phyloP scores from a whole-genome alignment of 306 rosid genomes.

The Hylodesmum podocarpum region DNA sequence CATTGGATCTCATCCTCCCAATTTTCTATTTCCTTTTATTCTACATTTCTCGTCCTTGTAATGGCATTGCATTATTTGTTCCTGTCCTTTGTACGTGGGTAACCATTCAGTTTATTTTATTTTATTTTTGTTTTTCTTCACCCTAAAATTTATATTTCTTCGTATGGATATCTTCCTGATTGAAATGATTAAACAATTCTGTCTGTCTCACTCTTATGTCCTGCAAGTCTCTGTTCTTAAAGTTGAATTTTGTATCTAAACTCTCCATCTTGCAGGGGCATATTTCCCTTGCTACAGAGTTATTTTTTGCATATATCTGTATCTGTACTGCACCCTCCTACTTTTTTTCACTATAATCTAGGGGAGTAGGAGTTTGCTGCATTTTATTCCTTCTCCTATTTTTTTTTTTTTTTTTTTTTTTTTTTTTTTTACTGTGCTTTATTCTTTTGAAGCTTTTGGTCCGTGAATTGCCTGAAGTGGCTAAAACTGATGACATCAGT shows the following conservation, averaged over 20 bases:
- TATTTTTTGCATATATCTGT: neutral
- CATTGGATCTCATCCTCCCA: neutral
- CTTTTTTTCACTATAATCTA: neutral
- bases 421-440: neutral
- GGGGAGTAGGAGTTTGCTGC: neutral
- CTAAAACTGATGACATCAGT: neutral
- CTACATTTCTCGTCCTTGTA: neutral
- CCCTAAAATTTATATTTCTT: constrained; percentile 4
- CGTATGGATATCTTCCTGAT: neutral
- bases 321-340: neutral
- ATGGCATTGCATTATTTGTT: neutral
- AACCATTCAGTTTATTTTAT: too few relatives aligned
- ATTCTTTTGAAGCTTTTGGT: constrained; percentile 33
- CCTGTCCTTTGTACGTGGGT: neutral
- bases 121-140: neutral
- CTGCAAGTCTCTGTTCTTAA: neutral
- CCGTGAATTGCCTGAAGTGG: constrained; percentile 28
- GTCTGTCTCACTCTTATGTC: neutral
- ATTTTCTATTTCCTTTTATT: neutral
- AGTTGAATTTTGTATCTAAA: constrained; percentile 2
- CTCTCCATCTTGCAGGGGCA: neutral
- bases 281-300: neutral
- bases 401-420: too few relatives aligned
- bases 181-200: neutral
- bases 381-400: constrained; percentile 15